Percentiles rank a stretch among this genome's conserved stretches.
Conservation (phyloP, 306 rosid genomes). For the Gastrolobium bilobum region DNA sequence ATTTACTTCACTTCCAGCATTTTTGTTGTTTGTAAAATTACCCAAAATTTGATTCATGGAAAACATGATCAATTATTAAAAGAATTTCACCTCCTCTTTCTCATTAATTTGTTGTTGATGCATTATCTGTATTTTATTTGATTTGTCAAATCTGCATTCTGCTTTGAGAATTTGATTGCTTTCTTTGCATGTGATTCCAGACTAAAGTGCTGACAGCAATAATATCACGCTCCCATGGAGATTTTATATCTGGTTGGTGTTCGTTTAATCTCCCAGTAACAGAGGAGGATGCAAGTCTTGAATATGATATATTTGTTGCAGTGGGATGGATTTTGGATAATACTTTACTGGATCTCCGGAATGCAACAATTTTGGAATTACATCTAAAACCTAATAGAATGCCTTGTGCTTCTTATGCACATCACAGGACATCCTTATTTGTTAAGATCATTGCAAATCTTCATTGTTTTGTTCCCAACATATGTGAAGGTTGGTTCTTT, state of each 20-base stretch:
- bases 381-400: slow-evolving; percentile 59
- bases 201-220: slow-evolving; percentile 88
- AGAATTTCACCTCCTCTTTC: slow-evolving; percentile 8
- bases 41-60: slow-evolving; percentile 4
- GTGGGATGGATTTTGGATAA: slow-evolving; percentile 91
- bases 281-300: slow-evolving; percentile 86
- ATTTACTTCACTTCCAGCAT: background rate
- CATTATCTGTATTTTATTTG: slow-evolving; percentile 41
- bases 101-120: slow-evolving; percentile 2
- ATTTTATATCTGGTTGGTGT: slow-evolving; percentile 90
- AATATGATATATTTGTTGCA: slow-evolving; percentile 84
- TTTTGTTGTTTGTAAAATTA: background rate
- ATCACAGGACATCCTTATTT: slow-evolving; percentile 88
- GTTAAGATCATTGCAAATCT: slow-evolving; percentile 97
- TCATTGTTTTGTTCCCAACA: slow-evolving; percentile 91
- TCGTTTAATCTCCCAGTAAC: slow-evolving; percentile 79
- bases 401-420: slow-evolving; percentile 81
- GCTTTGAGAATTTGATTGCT: slow-evolving; percentile 42
- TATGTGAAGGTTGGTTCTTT: slow-evolving; percentile 86
- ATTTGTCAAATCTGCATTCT: slow-evolving; percentile 45
- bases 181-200: slow-evolving; percentile 72
- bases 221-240: slow-evolving; percentile 87
- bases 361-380: slow-evolving; percentile 63
- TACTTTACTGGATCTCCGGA: slow-evolving; percentile 55
- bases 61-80: slow-evolving; percentile 8